Conservation (phyloP, 140 eudicot genomes). For the Anethum foeniculum region DNA sequence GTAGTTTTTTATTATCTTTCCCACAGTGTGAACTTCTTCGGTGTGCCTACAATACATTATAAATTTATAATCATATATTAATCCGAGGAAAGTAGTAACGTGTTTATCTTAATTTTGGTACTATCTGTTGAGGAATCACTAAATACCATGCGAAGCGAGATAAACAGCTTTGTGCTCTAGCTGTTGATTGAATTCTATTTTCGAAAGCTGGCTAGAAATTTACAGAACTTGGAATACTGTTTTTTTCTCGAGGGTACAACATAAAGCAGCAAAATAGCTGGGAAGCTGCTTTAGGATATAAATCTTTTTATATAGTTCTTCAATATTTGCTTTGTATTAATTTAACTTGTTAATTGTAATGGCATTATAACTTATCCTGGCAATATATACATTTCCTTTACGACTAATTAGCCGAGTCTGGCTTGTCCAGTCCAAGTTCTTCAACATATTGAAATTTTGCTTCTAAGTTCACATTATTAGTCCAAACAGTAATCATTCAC, state of each 20-base stretch:
- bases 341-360: background rate
- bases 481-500: background rate
- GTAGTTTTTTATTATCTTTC: background rate
- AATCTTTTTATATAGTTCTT: too few relatives aligned
- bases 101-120: background rate
- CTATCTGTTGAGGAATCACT: background rate
- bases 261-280: background rate
- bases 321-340: background rate
- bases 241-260: background rate
- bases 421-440: background rate
- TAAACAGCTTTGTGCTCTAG: background rate
- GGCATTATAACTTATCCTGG: background rate
- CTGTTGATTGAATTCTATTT: background rate
- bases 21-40: background rate
- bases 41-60: background rate
- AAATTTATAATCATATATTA: too few relatives aligned
- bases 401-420: background rate
- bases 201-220: background rate
- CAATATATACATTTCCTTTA: background rate
- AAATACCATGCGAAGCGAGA: background rate
- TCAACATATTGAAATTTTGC: background rate
- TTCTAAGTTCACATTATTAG: background rate
- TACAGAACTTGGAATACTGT: background rate
- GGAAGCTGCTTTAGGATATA: background rate
- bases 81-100: background rate